These are phyloP conservation scores for Citrus mangshanensis DNA, from an alignment of 345 rosid species.

Conservation along the genomic window DNA sequence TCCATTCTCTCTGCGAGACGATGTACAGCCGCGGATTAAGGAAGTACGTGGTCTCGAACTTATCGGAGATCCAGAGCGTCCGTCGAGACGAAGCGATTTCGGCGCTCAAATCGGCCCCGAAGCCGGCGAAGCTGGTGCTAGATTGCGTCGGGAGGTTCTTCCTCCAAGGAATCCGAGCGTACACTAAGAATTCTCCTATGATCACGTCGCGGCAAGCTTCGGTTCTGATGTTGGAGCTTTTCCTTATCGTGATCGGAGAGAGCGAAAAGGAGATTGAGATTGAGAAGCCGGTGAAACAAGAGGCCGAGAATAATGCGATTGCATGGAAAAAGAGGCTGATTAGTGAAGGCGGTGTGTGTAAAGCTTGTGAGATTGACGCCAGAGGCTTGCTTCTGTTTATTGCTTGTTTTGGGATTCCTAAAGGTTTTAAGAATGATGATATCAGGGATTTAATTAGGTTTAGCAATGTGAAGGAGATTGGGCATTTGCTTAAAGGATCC, in stretches of 20 bases:
- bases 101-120: constrained; percentile 52
- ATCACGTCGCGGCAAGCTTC: constrained; percentile 48
- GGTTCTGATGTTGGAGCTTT: constrained; percentile 53
- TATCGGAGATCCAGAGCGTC: constrained; percentile 36
- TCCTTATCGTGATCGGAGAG: constrained; percentile 33
- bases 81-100: constrained; percentile 42
- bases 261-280: constrained; percentile 9
- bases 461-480: constrained; percentile 41
- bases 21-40: constrained; percentile 61
- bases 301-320: constrained; percentile 50
- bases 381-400: constrained; percentile 66
- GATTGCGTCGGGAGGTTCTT: constrained; percentile 71
- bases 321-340: constrained; percentile 67
- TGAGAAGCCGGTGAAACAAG: constrained; percentile 24
- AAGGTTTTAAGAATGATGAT: constrained; percentile 41
- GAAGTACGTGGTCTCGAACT: constrained; percentile 34
- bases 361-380: constrained; percentile 52
- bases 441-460: constrained; percentile 49
- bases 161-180: constrained; percentile 57
- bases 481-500: constrained; percentile 42
- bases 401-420: constrained; percentile 68
- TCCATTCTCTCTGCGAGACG: constrained; percentile 33
- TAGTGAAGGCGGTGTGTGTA: constrained; percentile 55
- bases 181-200: constrained; percentile 42
- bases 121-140: constrained; percentile 62